These are phyloP conservation scores for Saxophila tyrrhenica DNA, from an alignment of 495 filamentous ascomycete genomes.

Conservation along the genomic window DNA sequence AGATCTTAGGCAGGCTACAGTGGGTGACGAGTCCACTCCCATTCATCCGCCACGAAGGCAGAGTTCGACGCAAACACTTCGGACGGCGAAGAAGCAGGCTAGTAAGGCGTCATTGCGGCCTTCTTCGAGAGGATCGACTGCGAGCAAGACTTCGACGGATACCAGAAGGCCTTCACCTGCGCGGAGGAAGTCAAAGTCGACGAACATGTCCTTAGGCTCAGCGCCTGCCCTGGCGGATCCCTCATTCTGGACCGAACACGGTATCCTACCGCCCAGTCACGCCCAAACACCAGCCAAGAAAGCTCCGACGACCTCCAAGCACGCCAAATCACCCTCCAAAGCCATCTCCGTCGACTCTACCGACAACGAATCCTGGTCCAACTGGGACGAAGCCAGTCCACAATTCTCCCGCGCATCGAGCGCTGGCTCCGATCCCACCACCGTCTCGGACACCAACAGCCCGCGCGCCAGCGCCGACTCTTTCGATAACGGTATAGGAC, in stretches of 20 bases:
- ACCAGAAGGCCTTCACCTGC: conserved; percentile 3
- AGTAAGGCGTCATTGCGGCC: conserved; percentile 9
- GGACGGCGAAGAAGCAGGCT: conserved; percentile 1
- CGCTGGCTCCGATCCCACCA: conserved; percentile 19
- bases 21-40: conserved; percentile 68
- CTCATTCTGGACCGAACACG: conserved; percentile 30
- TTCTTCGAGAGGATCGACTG: neutral
- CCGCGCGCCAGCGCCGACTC: conserved; percentile 17
- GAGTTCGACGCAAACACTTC: conserved; percentile 2
- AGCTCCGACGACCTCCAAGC: conserved; percentile 2
- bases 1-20: conserved; percentile 85
- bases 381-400: conserved; percentile 20
- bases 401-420: conserved; percentile 7
- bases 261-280: conserved; percentile 16
- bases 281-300: conserved; percentile 22
- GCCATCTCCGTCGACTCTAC: conserved; percentile 1
- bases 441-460: conserved; percentile 20
- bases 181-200: conserved; percentile 5
- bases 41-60: conserved; percentile 1
- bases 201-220: conserved; percentile 5
- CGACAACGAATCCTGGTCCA: conserved; percentile 25
- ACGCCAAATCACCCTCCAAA: conserved; percentile 12
- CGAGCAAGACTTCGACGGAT: conserved; percentile 3
- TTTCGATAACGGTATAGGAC: neutral
- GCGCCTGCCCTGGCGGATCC: conserved; percentile 14